Evolutionary conservation across 495 filamentous ascomycete genomes (phyloP), one percentile per base, ranked within the genome.

Genomic region (Geoglossum glabrum): DNA sequence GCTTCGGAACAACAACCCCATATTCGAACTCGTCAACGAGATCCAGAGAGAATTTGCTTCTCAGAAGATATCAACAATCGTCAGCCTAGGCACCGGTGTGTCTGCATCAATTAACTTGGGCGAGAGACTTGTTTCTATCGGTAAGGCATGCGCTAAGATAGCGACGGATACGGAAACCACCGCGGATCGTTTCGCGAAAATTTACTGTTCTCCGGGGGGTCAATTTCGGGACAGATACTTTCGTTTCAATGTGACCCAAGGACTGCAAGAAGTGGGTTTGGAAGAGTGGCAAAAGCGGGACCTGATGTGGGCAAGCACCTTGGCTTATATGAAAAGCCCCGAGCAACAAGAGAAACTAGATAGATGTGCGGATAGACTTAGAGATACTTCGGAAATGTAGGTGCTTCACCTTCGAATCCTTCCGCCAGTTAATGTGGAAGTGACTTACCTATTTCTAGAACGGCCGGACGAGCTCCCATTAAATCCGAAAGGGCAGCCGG

Each of bases 241-340:
- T 59, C 69, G 74, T 4, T 71, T 76, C 40, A 76, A 75, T 62
- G 73, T 76, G 10, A 66, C 70, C 9, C 65, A 70, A 47, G 71
- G 73, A 3, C 60, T 76, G 23, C 66, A 71, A 40, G 60, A 61
- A 0, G 64, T 77, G 57, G 66, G 70, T 28, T 63, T 77, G 26
- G 71, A 65, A 8, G 70, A 76, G 57, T 71, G 15, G 43, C 31
- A 34, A 34, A 34, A 34, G 11, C 31, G 11, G 11, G 31, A 34
- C 31, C 11, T 34, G 31, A 34, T 34, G 11, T 34, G 11, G 31
- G 31, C 31, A 34, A 34, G 11, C 31, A 34, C 31, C 31, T 34
- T 34, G 31, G 31, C 4, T 4, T 34, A 34, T 34, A 34, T 34
- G 31, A 11, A 11, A 5, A 34, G 11, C 4, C 31, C 31, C 31